Evolutionary conservation across 164 flowering plant genomes (phyloP).

Genomic region (Sedum album): DNA sequence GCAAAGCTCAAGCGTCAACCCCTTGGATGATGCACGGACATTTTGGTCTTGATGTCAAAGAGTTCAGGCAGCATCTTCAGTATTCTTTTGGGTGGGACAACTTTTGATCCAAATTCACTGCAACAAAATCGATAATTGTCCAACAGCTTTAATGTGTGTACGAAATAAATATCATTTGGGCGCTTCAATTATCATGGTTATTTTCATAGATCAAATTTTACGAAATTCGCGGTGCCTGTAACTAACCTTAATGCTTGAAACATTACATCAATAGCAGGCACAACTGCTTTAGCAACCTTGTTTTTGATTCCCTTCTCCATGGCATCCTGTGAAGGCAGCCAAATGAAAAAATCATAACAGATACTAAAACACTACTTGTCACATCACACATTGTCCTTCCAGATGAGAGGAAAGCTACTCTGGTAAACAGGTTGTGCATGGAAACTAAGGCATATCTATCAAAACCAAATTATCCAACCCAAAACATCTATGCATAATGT

Average conservation of each 20-base stretch:
- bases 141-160: background rate
- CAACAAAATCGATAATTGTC: conserved; percentile 4
- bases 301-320: conserved; percentile 98
- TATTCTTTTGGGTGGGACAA: conserved; percentile 91
- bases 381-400: background rate
- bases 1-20: conserved; percentile 93
- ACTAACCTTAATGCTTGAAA: conserved; percentile 92
- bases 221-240: background rate
- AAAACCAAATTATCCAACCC: background rate
- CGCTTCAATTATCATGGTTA: background rate
- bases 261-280: conserved; percentile 99
- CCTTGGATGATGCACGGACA: conserved; percentile 96
- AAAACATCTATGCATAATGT: background rate
- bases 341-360: background rate
- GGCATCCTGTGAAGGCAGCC: conserved; percentile 44
- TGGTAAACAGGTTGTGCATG: background rate
- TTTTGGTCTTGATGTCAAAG: conserved; percentile 99
- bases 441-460: background rate
- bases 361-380: too few relatives aligned
- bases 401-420: background rate
- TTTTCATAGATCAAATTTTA: background rate
- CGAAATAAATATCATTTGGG: background rate
- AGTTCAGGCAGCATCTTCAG: conserved; percentile 98
- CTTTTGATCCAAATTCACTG: conserved; percentile 94
- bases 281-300: conserved; percentile 99